A percentile compares a stretch with the other conserved stretches of the same genome.
Conservation (phyloP, 1,284 basidiomycete genomes). For the Fomes fomentarius region DNA sequence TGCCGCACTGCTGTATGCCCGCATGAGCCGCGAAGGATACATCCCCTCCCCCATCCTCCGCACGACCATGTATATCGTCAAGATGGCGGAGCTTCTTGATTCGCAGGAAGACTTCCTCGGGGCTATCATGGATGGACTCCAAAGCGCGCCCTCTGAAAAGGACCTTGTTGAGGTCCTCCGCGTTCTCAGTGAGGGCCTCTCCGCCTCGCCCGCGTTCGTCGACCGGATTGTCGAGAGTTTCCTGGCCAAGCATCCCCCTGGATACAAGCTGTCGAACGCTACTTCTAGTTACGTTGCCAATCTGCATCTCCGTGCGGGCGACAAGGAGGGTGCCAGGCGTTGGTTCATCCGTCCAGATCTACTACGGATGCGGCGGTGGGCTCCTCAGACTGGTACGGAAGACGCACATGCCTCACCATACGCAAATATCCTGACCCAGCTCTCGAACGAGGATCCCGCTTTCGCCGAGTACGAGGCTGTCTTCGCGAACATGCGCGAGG, state of each 20-base stretch:
- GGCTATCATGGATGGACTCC: slow-evolving; percentile 32
- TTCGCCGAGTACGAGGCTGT: slow-evolving; percentile 39
- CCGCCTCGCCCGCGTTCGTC: slow-evolving; percentile 33
- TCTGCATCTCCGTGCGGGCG: slow-evolving; percentile 38
- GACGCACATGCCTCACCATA: slow-evolving; percentile 30
- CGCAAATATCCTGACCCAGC: slow-evolving; percentile 41
- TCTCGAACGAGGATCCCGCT: slow-evolving; percentile 35
- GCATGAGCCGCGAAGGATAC: slow-evolving; percentile 46
- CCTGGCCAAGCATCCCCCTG: slow-evolving; percentile 34
- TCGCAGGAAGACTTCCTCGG: slow-evolving; percentile 28
- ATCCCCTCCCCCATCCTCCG: slow-evolving; percentile 40
- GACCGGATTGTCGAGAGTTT: slow-evolving; percentile 41
- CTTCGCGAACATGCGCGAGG: slow-evolving; percentile 42
- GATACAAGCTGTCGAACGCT: slow-evolving; percentile 35
- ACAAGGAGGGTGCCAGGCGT: slow-evolving; percentile 36
- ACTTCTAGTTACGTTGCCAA: slow-evolving; percentile 43
- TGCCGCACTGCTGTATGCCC: slow-evolving; percentile 43
- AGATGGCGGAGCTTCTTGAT: slow-evolving; percentile 19
- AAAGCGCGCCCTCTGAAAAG: slow-evolving; percentile 38
- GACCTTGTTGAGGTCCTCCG: slow-evolving; percentile 44
- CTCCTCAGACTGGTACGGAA: slow-evolving; percentile 6
- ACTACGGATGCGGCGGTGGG: no score
- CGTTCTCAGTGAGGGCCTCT: slow-evolving; percentile 39
- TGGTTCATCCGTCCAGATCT: slow-evolving; percentile 33
- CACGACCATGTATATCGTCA: slow-evolving; percentile 44